These are phyloP conservation scores for Daphne laureola DNA, from an alignment of 441 rosid genomes.

Conservation along the genomic window DNA sequence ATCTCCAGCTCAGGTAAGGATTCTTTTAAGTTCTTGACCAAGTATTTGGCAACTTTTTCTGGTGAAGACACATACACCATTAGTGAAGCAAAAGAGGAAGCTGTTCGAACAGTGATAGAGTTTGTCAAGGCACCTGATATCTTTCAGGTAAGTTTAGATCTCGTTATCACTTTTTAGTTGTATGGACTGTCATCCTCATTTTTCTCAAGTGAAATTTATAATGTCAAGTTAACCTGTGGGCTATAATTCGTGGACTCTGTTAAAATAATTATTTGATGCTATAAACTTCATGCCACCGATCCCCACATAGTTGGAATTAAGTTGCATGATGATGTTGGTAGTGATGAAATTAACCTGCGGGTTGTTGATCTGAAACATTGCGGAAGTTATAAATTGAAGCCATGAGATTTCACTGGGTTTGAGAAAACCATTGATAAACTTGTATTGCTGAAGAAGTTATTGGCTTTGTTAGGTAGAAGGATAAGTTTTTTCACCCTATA, in stretches of 20 bases:
- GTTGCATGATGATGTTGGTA: too few relatives aligned
- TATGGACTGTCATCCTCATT: slow-evolving; percentile 1
- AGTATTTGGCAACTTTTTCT: slow-evolving; percentile 83
- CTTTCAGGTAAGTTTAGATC: slow-evolving; percentile 57
- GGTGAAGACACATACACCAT: slow-evolving; percentile 57
- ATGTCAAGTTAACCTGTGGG: too few relatives aligned
- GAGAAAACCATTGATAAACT: too few relatives aligned
- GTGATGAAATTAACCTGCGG: too few relatives aligned
- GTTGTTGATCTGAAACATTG: too few relatives aligned
- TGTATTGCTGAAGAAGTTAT: too few relatives aligned
- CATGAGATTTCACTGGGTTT: not conserved
- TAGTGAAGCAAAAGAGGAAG: slow-evolving; percentile 90
- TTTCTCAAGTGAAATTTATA: too few relatives aligned
- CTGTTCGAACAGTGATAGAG: slow-evolving; percentile 62
- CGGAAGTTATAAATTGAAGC: not conserved
- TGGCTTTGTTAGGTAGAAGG: too few relatives aligned
- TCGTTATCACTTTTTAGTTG: not conserved
- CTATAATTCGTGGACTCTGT: not conserved
- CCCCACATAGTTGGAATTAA: too few relatives aligned
- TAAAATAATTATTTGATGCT: too few relatives aligned
- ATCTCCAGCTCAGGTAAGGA: slow-evolving; percentile 65
- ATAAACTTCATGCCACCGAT: too few relatives aligned
- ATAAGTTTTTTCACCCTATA: too few relatives aligned
- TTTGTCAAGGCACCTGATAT: slow-evolving; percentile 84
- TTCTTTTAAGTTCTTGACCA: slow-evolving; percentile 66